phyloP scores from a whole-genome alignment of 768 basidiomycete species.

The Russula sp. region DNA sequence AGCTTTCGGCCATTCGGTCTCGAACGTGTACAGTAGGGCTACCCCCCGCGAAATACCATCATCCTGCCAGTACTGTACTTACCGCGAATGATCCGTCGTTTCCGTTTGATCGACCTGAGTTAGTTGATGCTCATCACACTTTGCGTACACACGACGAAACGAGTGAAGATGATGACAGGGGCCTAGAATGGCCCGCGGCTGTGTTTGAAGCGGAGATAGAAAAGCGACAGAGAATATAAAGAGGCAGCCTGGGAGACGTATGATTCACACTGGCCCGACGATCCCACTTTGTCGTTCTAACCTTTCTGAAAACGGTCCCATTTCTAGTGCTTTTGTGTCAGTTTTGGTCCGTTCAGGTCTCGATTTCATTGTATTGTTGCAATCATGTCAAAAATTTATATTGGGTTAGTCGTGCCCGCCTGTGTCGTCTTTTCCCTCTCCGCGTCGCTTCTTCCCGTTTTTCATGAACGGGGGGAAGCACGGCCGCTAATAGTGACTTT shows the following conservation, averaged over 20 bases:
- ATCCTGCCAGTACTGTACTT: constrained; percentile 59
- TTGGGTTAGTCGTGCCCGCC: constrained; percentile 83
- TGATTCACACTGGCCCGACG: constrained; percentile 21
- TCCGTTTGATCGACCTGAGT: too few relatives aligned
- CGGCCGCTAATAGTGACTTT: constrained; percentile 53
- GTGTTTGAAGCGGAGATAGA: constrained; percentile 51
- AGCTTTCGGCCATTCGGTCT: not conserved
- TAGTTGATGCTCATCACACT: too few relatives aligned
- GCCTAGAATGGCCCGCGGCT: constrained; percentile 30
- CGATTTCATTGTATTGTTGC: constrained; percentile 31
- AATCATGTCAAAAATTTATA: constrained; percentile 80
- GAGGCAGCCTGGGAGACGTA: constrained; percentile 23
- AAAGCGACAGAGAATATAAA: too few relatives aligned
- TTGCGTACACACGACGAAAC: too few relatives aligned
- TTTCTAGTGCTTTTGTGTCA: constrained; percentile 28
- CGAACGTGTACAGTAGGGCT: constrained; percentile 36
- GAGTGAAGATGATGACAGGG: constrained; percentile 13
- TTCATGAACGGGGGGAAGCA: constrained; percentile 19
- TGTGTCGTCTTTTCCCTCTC: constrained; percentile 42
- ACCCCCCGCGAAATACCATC: constrained; percentile 58
- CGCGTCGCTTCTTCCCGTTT: constrained; percentile 46
- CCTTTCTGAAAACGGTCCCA: constrained; percentile 28
- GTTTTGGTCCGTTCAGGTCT: constrained; percentile 31
- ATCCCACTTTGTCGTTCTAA: constrained; percentile 26
- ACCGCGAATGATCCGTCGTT: too few relatives aligned